Base-by-base conservation (phyloP, 2,329 filamentous ascomycete species). In the Apiospora aurea region DNA sequence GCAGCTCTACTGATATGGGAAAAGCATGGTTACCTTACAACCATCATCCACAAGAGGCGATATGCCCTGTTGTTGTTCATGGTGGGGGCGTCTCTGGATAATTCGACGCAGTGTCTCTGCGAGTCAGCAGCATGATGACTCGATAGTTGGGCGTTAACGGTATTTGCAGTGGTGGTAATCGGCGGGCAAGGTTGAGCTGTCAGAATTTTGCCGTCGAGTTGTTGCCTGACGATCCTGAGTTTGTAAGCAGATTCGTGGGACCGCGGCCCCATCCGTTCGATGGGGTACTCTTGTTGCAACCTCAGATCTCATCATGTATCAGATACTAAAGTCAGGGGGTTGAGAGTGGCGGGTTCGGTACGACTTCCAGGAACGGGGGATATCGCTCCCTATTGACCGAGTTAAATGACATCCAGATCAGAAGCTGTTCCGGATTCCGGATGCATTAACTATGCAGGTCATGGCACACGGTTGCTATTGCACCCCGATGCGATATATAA, bases 211-310 rank as follows among this genome's bases (percentile, higher is more conserved):
- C 57, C 29, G 41, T 64, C 34, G 57, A 64, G 57, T 18, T 64
- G 57, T 64, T 64, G 57, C 57, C 29, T 29, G 57, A 64, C 57
- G 57, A 64, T 64, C 57, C 18, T 64, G 57, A 38, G 34, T 64
- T 41, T 64, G 57, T 64, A 64, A 64, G 57, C 21, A 41, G 34
- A 41, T 41, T 41, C 57, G 34, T 64, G 57, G 57, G 57, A 64
- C 57, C 18, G 21, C 57, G 57, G 57, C 29, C 34, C 57, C 57
- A 64, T 64, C 57, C 57, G 57, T n/a, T 64, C 57, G 57, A 64
- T 64, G 57, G 57, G 10, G 57, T 64, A 64, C 57, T 64, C 29
- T 64, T 64, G 57, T 64, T 64, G 57, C 57, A 64, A 64, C 57
- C 57, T 64, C 29, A 14, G 57, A 64, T 64, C 57, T 41, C 34